Evolutionary conservation across 768 basidiomycete species (phyloP).

Genomic region (Tephrocybe rancida): DNA sequence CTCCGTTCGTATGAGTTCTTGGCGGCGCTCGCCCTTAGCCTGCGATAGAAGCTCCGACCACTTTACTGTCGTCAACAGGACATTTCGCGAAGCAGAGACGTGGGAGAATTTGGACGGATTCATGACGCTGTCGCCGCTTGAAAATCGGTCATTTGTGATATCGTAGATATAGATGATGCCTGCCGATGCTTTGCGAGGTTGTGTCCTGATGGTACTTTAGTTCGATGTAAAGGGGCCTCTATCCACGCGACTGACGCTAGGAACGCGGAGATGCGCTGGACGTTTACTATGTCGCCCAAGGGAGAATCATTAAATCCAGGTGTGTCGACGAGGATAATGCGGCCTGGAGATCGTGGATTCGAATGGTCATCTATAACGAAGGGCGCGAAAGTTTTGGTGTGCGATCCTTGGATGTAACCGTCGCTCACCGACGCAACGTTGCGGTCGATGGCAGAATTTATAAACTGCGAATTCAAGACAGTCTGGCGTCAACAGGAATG

Average conservation of each 20-base stretch:
- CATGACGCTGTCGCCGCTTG: conserved; percentile 9
- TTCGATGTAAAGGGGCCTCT: no score
- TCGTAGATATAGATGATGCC: conserved; percentile 20
- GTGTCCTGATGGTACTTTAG: no score
- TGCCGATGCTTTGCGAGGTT: conserved; percentile 8
- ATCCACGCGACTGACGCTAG: neutral
- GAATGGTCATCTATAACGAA: neutral
- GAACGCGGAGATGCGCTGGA: neutral
- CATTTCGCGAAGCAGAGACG: conserved; percentile 5
- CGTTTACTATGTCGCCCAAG: neutral
- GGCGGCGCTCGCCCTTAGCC: conserved; percentile 6
- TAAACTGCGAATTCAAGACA: neutral
- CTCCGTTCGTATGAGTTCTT: conserved; percentile 7
- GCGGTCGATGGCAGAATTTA: neutral
- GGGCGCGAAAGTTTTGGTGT: neutral
- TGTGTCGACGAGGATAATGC: conserved; percentile 4
- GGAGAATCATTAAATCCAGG: conserved; percentile 1
- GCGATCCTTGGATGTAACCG: neutral
- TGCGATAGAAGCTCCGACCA: conserved; percentile 16
- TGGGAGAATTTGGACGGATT: conserved; percentile 18
- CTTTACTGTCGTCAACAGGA: conserved; percentile 18
- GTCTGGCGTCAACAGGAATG: neutral
- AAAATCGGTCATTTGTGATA: conserved; percentile 19
- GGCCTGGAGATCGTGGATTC: neutral
- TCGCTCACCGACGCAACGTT: conserved; percentile 1